Evolutionary conservation across 129 eudicot genomes (phyloP), one percentile per base, ranked within the genome.

Genomic region (Chrysanthemum seticuspe): DNA sequence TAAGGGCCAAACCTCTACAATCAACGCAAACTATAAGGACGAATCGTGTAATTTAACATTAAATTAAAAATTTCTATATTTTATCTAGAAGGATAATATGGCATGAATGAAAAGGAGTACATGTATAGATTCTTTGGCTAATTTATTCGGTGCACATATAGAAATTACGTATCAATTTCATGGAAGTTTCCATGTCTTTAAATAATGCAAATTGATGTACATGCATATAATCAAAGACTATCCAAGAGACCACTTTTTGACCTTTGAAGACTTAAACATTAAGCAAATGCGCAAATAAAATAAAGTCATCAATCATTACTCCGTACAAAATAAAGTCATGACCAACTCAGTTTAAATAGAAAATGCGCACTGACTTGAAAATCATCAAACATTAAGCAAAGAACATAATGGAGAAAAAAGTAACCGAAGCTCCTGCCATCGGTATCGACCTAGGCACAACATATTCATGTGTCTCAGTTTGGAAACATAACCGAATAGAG

Each of bases 401-500:
- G 16, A 23, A 10, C 10, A 21, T 48, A 62, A 74, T 74, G 78
- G 71, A 74, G 31, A 76, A 70, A 51, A 16, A 19, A 50, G 25
- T 11, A 25, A 62, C 27, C 2, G 51, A 16, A 4, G 16, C 78
- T 4, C 66, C 16, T 21, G 67, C 73, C 2, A 66, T 75, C 34
- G 79, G 79, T 13, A 75, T 75, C 5, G 79, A 75, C 50, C 67
- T 75, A 2, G 79, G 79, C 66, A 75, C 79, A 55, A 75, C 73
- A 5, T 77, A 77, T 70, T 68, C 71, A 0, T 77, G 76, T 36
- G 81, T 70, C 0, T 74, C 68, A 2, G 75, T 68, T 15, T 76
- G 63, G 74, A 68, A 29, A 0, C 53, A 5, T 13, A 66, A 70
- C 18, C 63, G 80, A 12, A 12, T 68, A 2, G 75, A 76, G 25